These are phyloP conservation scores for Chalciporus pseudorubinellus DNA, from an alignment of 768 basidiomycete genomes.

Conservation along the genomic window DNA sequence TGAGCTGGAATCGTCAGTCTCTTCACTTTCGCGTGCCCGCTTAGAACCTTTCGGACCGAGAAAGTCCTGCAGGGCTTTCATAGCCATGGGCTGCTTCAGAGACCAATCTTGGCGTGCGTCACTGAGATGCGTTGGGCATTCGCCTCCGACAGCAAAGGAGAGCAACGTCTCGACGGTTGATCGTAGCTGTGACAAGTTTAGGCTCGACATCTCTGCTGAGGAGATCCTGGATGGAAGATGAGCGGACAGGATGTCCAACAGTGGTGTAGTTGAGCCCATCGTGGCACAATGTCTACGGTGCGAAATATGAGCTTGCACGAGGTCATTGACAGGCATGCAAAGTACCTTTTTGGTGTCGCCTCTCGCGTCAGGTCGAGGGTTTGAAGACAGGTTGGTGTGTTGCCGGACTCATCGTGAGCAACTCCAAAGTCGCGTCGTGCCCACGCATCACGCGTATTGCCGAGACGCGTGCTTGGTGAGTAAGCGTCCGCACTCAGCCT, in stretches of 20 bases:
- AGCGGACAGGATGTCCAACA: constrained; percentile 19
- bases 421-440: not conserved
- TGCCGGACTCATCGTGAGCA: not conserved
- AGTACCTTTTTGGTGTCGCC: not conserved
- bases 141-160: constrained; percentile 29
- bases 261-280: constrained; percentile 22
- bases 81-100: constrained; percentile 18
- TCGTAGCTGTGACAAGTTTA: constrained; percentile 4
- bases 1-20: constrained; percentile 7
- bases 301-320: not conserved
- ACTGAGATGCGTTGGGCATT: constrained; percentile 18
- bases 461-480: not conserved
- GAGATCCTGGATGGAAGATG: constrained; percentile 21
- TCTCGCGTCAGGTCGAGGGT: not conserved
- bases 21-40: constrained; percentile 21
- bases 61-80: constrained; percentile 20
- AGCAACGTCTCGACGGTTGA: constrained; percentile 25
- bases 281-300: not conserved
- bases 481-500: too few species aligned
- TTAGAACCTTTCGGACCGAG: constrained; percentile 17
- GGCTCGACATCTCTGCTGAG: constrained; percentile 2
- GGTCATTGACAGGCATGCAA: too few species aligned
- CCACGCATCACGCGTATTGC: not conserved
- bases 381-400: not conserved
- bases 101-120: constrained; percentile 24